Percentiles rank a stretch among this genome's conserved stretches.
These are phyloP conservation scores for Penicillium sp. DNA, from an alignment of 2,329 filamentous ascomycete genomes.

Conservation along the genomic window DNA sequence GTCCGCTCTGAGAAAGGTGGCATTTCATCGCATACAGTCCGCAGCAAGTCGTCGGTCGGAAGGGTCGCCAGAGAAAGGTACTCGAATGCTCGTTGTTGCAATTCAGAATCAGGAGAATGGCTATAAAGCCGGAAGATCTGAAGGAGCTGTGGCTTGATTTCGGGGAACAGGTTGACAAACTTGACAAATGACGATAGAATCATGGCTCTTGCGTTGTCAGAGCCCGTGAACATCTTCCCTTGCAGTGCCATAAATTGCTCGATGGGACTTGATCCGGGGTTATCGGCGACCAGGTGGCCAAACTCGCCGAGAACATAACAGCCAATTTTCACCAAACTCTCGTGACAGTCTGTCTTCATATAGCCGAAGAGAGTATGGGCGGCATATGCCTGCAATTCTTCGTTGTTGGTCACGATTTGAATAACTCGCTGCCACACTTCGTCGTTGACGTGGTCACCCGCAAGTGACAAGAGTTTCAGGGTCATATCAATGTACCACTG, in stretches of 20 bases:
- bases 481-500: conserved; percentile 99
- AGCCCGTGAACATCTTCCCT: conserved; percentile 83
- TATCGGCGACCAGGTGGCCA: conserved; percentile 92
- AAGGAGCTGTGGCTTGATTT: conserved; percentile 93
- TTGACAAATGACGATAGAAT: conserved; percentile 95
- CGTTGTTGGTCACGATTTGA: conserved; percentile 98
- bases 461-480: conserved; percentile 88
- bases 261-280: conserved; percentile 87
- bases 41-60: conserved; percentile 84
- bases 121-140: conserved; percentile 90
- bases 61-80: conserved; percentile 84
- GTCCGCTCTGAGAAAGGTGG: conserved; percentile 94
- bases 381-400: conserved; percentile 95
- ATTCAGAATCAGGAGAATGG: conserved; percentile 89
- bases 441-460: conserved; percentile 96
- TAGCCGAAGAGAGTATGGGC: conserved; percentile 92
- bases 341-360: conserved; percentile 89
- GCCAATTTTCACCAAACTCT: conserved; percentile 96
- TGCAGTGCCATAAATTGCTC: conserved; percentile 95
- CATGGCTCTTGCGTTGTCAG: conserved; percentile 87
- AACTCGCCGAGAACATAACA: conserved; percentile 96
- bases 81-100: conserved; percentile 95
- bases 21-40: conserved; percentile 98
- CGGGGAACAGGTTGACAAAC: conserved; percentile 96
- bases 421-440: conserved; percentile 99